Base-by-base conservation (phyloP, 2,329 filamentous ascomycete genomes). In the Thelonectria discophora region DNA sequence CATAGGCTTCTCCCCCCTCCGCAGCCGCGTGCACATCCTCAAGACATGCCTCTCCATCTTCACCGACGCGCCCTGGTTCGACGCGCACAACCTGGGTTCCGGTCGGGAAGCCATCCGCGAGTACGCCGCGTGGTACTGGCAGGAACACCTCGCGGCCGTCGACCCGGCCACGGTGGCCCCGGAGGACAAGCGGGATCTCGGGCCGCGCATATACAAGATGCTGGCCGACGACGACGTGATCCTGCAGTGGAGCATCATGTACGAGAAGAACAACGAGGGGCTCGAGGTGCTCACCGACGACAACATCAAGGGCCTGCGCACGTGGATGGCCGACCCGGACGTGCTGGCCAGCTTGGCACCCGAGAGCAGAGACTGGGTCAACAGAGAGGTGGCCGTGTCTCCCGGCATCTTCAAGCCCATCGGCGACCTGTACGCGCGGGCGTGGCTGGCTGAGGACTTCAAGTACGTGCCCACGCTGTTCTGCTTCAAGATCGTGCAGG, bases 41-140 rank as follows among this genome's bases (percentile, higher is more conserved):
- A 73, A 73, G 55, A 75, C 74, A 0, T 80, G 78, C 61, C 69
- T 80, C 1, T 74, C 69, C 3, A 76, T 80, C n/a, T 79, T 80
- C n/a, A 76, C 73, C 3, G 70, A 79, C 17, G 67, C 62, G 18
- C 12, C 62, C 0, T 74, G 72, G 66, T 77, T 78, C 32, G 63
- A 72, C 3, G 67, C 62, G 9, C 59, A 69, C 3, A 65, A 74
- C 0, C 65, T 78, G 1, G 69, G 71, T 0, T 55, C 64, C 15
- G 73, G 74, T 0, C 70, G 69, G 2, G 65, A 74, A 7, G 69
- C 76, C 0, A 74, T 78, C 18, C 76, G 70, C 58, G 75, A 78
- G 46, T 80, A 80, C 37, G 77, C 79, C 0, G 78, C 78, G 0
- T 80, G 79, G 79, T 81, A 81, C 58, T 80, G 79, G 79, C 79